Evolutionary conservation across 2,329 filamentous ascomycete species (phyloP).

Genomic region (Monilinia aucupariae): DNA sequence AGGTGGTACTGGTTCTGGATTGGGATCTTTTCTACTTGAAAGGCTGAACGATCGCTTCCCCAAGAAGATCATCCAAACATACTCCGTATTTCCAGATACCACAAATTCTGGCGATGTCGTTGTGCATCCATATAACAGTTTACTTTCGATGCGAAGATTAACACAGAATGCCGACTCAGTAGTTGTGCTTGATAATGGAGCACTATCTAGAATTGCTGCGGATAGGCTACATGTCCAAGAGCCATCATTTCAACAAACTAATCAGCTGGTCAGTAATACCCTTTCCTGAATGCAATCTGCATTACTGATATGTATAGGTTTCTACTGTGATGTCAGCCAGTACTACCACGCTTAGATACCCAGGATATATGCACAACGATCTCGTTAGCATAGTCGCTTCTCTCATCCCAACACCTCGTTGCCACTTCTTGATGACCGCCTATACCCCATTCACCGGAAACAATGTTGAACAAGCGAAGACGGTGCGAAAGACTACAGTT

Average conservation of each 20-base stretch:
- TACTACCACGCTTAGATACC: conserved; percentile 92
- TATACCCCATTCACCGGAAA: conserved; percentile 98
- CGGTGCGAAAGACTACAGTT: conserved; percentile 95
- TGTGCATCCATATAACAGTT: conserved; percentile 96
- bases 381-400: conserved; percentile 94
- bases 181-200: conserved; percentile 93
- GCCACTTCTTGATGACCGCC: conserved; percentile 96
- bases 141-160: conserved; percentile 82
- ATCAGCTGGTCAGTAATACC: conserved; percentile 65
- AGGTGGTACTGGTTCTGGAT: conserved; percentile 90
- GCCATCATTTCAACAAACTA: conserved; percentile 94
- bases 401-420: conserved; percentile 90
- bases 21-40: conserved; percentile 92
- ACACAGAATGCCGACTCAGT: conserved; percentile 97
- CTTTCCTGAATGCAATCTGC: conserved; percentile 16
- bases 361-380: conserved; percentile 99
- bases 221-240: conserved; percentile 92
- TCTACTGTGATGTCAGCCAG: conserved; percentile 98
- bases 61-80: conserved; percentile 98
- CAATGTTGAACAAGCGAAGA: conserved; percentile 94
- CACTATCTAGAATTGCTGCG: conserved; percentile 85
- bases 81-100: conserved; percentile 95
- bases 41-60: conserved; percentile 95
- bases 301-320: conserved; percentile 46
- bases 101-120: conserved; percentile 84